A percentile compares a stretch with the other conserved stretches of the same genome.
These are phyloP conservation scores for Termitomyces sp. DNA, from an alignment of 768 basidiomycete genomes.

Conservation along the genomic window DNA sequence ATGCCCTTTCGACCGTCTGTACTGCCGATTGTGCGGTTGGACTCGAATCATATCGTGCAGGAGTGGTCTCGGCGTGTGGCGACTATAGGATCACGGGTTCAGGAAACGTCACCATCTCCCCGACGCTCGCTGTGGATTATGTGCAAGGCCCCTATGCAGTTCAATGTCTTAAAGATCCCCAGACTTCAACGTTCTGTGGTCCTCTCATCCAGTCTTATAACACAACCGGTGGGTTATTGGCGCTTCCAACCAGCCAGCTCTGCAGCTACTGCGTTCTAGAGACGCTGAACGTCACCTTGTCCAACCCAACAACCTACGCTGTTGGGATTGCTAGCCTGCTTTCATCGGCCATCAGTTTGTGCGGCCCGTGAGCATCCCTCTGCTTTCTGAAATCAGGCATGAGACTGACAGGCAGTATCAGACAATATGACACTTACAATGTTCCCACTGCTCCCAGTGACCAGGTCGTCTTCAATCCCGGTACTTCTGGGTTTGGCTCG, in stretches of 20 bases:
- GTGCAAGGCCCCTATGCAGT: not conserved
- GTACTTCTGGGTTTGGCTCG: not conserved
- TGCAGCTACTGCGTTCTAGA: not conserved
- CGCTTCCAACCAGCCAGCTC: not conserved
- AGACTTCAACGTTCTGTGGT: not conserved
- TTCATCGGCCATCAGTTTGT: not conserved
- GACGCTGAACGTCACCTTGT: not conserved
- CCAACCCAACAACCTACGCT: not conserved
- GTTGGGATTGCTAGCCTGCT: not conserved
- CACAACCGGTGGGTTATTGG: not conserved
- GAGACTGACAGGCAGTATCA: not conserved
- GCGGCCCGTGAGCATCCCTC: not conserved
- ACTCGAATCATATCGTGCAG: slow-evolving; percentile 1
- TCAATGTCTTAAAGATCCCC: not conserved
- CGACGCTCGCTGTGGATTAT: not conserved
- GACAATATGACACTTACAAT: not conserved
- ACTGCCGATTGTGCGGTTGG: not conserved
- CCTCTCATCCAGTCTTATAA: not conserved
- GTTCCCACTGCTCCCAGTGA: not conserved
- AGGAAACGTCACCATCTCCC: not conserved
- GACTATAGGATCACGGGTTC: not conserved
- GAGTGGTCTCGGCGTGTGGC: not conserved
- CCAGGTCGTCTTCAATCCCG: not conserved
- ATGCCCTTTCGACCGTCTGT: not conserved
- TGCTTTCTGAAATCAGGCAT: not conserved